Evolutionary conservation across 306 rosid species (phyloP), one percentile per base, ranked within the genome.

Genomic region (Astragalus glycyphyllos): DNA sequence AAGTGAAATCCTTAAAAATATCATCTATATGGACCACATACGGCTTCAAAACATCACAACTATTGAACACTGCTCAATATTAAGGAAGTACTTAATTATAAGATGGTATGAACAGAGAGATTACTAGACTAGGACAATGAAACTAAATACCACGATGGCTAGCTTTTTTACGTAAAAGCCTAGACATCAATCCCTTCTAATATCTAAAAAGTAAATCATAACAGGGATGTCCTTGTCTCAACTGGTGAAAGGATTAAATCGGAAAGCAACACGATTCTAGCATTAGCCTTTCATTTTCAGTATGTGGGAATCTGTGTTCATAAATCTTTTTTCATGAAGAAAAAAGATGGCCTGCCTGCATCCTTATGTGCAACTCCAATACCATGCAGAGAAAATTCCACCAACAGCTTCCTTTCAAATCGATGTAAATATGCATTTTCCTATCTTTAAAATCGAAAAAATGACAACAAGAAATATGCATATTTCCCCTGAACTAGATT

Each of bases 1-100:
- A 94, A 68, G 95, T 91, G 80, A 94, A 94, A 85, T 94, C 99
- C 86, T 94, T 94, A 54, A 89, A 94, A 80, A 91, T 94, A 77
- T 91, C 96, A 65, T 94, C 99, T 49, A 94, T 86, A 69, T 94
- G 97, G 53, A 92, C 87, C 45, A 91, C 99, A 80, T 94, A 94
- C 14, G 99, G 99, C 84, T 80, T 94, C 67, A 94, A 88, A 81
- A 91, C 96, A 44, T 94, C 99, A 76, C 99, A 94, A 60, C 87
- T 86, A 74, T 87, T 94, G 77, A 94, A 94, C 82, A 94, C 99
- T 94, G 72, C 37, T 73, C 62, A 54, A 74, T 46, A 75, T 86
- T 83, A 89, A 91, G 95, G 92, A 81, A 0, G 41, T 5, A 11
- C 56, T 58, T 42, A 72, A 26, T 20, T 54, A 71, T 48, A 62